Percentiles rank a stretch among this genome's conserved stretches.
phyloP scores from a whole-genome alignment of 371 early-diverging fungal genomes.

The Mortierella polycephala region DNA sequence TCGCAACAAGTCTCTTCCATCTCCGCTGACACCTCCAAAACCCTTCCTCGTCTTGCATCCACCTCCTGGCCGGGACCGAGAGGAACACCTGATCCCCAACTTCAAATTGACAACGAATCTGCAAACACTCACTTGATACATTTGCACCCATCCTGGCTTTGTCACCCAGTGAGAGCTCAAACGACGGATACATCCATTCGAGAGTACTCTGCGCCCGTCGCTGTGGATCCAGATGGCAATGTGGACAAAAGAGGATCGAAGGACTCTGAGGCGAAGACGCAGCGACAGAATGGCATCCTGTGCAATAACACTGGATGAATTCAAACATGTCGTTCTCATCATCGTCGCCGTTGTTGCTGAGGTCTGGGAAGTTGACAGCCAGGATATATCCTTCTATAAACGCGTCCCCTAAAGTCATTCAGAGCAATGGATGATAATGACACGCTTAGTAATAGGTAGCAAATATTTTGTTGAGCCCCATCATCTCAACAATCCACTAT shows the following conservation, averaged over 20 bases:
- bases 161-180: constrained; percentile 20
- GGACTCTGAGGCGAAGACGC: constrained; percentile 30
- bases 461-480: too few relatives aligned
- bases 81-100: constrained; percentile 28
- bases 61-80: constrained; percentile 19
- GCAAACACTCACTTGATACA: constrained; percentile 14
- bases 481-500: too few relatives aligned
- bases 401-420: constrained; percentile 19
- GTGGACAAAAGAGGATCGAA: constrained; percentile 20
- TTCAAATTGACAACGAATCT: constrained; percentile 20
- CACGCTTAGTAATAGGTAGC: too few relatives aligned
- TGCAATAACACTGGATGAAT: constrained; percentile 30
- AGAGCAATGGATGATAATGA: not conserved
- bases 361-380: constrained; percentile 14
- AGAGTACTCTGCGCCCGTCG: not conserved
- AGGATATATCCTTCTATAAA: constrained; percentile 11
- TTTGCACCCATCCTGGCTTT: constrained; percentile 17
- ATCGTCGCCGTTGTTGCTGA: not conserved
- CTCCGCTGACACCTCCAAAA: constrained; percentile 12
- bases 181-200: constrained; percentile 29
- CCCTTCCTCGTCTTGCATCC: constrained; percentile 26
- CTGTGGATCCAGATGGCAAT: constrained; percentile 32
- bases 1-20: constrained; percentile 5
- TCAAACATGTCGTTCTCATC: constrained; percentile 9
- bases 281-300: constrained; percentile 13